Conservation (phyloP, 73 alveolate genomes). For the Paramecium caudatum region DNA sequence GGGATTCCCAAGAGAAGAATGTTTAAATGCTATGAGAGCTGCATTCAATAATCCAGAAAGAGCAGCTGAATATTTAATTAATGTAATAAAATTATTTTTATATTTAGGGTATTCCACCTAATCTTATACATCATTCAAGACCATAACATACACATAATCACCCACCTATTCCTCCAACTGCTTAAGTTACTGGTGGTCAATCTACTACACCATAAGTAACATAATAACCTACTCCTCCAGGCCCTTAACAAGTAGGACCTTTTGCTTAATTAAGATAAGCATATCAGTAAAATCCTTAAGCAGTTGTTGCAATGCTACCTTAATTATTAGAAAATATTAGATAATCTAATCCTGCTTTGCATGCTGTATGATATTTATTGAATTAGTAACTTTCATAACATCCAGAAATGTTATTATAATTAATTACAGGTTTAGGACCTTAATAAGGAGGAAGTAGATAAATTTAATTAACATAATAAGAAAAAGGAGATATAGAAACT, state of each 20-base stretch:
- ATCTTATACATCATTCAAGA: too few relatives aligned
- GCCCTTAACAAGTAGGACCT: background rate
- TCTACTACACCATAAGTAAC: constrained; percentile 26
- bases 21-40: constrained; percentile 72
- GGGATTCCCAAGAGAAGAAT: constrained; percentile 71
- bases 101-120: constrained; percentile 46
- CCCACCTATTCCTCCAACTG: background rate
- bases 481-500: constrained; percentile 59
- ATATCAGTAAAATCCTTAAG: constrained; percentile 71
- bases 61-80: constrained; percentile 74
- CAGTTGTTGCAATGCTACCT: constrained; percentile 62
- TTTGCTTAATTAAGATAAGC: constrained; percentile 55
- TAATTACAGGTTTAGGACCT: constrained; percentile 38
- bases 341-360: constrained; percentile 66
- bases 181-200: background rate
- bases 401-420: constrained; percentile 68
- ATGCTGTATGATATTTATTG: too few relatives aligned
- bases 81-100: constrained; percentile 8
- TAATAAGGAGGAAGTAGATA: constrained; percentile 21
- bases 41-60: constrained; percentile 77
- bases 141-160: too few relatives aligned
- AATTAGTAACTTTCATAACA: constrained; percentile 62
- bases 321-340: constrained; percentile 37
- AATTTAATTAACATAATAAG: constrained; percentile 71
- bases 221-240: background rate